A percentile compares a stretch with the other conserved stretches of the same genome.
phyloP scores from a whole-genome alignment of 202 grass and related monocot genomes.

The Zizania palustris region DNA sequence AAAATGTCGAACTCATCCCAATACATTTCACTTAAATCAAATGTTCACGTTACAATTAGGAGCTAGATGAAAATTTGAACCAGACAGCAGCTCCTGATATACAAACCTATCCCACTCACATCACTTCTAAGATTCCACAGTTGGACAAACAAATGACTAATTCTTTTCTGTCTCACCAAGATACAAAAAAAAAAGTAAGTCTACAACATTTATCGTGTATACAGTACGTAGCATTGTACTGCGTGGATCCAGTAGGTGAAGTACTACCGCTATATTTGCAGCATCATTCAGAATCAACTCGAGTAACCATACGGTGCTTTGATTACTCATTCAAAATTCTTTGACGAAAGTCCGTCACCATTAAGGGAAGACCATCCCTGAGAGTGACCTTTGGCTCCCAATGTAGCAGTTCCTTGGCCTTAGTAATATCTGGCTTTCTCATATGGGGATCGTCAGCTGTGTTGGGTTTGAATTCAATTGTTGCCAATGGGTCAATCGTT shows the following conservation, averaged over 20 bases:
- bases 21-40: constrained; percentile 41
- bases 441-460: constrained; percentile 84
- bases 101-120: constrained; percentile 27
- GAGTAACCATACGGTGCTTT: neutral
- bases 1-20: constrained; percentile 13
- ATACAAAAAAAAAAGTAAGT: constrained; percentile 41
- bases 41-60: constrained; percentile 44
- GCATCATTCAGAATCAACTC: constrained; percentile 36
- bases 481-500: constrained; percentile 68
- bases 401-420: constrained; percentile 69
- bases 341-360: constrained; percentile 73
- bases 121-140: constrained; percentile 26
- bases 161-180: constrained; percentile 39
- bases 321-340: constrained; percentile 59
- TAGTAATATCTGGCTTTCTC: constrained; percentile 87
- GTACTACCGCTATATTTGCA: constrained; percentile 12
- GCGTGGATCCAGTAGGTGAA: constrained; percentile 28
- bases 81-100: constrained; percentile 24
- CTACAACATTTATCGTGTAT: constrained; percentile 47
- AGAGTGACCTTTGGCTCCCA: constrained; percentile 81
- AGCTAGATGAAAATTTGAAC: constrained; percentile 22
- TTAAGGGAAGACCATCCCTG: constrained; percentile 70
- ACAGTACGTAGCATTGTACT: constrained; percentile 35
- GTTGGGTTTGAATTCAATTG: constrained; percentile 77
- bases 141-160: constrained; percentile 36